Evolutionary conservation across 805 yeast species (phyloP).

Genomic region (Starmerella khaoyaiensis): DNA sequence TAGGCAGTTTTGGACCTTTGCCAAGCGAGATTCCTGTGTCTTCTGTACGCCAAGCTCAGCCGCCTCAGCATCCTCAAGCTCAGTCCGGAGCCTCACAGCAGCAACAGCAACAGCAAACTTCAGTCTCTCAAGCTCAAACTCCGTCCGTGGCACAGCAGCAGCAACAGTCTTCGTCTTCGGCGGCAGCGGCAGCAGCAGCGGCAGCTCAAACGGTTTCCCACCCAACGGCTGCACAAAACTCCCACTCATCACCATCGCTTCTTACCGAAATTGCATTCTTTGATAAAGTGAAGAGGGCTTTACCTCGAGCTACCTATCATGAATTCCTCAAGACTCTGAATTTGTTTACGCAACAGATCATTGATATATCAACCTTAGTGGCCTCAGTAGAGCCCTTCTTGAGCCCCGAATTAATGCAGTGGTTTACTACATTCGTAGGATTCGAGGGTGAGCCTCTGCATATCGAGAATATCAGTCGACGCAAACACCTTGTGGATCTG

Average conservation of each 20-base stretch:
- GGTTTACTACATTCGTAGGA: constrained; percentile 90
- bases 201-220: too few species aligned
- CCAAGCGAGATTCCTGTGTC: constrained; percentile 22
- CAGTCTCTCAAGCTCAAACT: neutral
- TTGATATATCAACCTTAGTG: constrained; percentile 69
- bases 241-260: constrained; percentile 32
- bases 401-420: constrained; percentile 70
- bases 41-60: constrained; percentile 1
- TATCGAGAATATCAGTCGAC: constrained; percentile 75
- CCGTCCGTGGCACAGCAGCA: neutral
- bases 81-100: neutral
- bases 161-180: neutral
- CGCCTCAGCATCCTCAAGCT: too few species aligned
- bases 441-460: constrained; percentile 72
- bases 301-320: constrained; percentile 78
- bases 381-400: constrained; percentile 75
- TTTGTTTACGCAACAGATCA: constrained; percentile 77
- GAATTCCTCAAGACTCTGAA: constrained; percentile 85
- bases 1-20: constrained; percentile 61
- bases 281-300: constrained; percentile 77
- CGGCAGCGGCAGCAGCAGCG: neutral
- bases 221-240: too few species aligned
- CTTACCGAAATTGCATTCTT: constrained; percentile 82
- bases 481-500: constrained; percentile 82
- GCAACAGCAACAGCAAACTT: neutral